Percentiles rank a stretch among this genome's conserved stretches.
Evolutionary conservation across 495 filamentous ascomycete genomes (phyloP).

Genomic region (Xylaria venustula): DNA sequence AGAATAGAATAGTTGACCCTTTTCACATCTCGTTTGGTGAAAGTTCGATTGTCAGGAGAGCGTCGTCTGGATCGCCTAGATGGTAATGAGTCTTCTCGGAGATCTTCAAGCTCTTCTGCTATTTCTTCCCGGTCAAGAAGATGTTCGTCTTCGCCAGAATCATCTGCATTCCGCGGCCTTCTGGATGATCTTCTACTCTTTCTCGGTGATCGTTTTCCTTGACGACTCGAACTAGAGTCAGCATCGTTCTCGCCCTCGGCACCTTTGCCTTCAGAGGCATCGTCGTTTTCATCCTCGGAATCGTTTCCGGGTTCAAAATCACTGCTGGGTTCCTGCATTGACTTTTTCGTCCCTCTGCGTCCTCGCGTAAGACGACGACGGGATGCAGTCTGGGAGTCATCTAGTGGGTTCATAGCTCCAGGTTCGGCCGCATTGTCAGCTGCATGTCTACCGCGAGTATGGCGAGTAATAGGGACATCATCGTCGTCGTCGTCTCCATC

Average conservation of each 20-base stretch:
- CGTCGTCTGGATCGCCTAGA: slow-evolving; percentile 52
- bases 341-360: slow-evolving; percentile 53
- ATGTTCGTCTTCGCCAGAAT: slow-evolving; percentile 60
- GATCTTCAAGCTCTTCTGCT: slow-evolving; percentile 71
- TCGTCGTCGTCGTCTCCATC: slow-evolving; percentile 74
- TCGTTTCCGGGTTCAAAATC: slow-evolving; percentile 83
- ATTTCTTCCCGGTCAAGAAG: slow-evolving; percentile 73
- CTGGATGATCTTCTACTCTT: slow-evolving; percentile 35
- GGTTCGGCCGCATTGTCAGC: slow-evolving; percentile 33
- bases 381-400: slow-evolving; percentile 29
- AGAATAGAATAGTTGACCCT: slow-evolving; percentile 58
- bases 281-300: slow-evolving; percentile 50
- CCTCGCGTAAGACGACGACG: slow-evolving; percentile 46
- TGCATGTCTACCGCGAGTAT: slow-evolving; percentile 43
- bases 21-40: slow-evolving; percentile 42
- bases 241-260: slow-evolving; percentile 32
- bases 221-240: slow-evolving; percentile 40
- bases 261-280: slow-evolving; percentile 40
- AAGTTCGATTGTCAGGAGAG: slow-evolving; percentile 58
- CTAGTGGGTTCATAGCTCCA: slow-evolving; percentile 31
- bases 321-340: slow-evolving; percentile 66
- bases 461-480: slow-evolving; percentile 56
- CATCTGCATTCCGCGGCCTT: slow-evolving; percentile 30
- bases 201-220: slow-evolving; percentile 36
- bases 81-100: slow-evolving; percentile 46